Evolutionary conservation across 1,284 basidiomycete genomes (phyloP), one percentile per base, ranked within the genome.

Genomic region (Marasmius tenuissimus): DNA sequence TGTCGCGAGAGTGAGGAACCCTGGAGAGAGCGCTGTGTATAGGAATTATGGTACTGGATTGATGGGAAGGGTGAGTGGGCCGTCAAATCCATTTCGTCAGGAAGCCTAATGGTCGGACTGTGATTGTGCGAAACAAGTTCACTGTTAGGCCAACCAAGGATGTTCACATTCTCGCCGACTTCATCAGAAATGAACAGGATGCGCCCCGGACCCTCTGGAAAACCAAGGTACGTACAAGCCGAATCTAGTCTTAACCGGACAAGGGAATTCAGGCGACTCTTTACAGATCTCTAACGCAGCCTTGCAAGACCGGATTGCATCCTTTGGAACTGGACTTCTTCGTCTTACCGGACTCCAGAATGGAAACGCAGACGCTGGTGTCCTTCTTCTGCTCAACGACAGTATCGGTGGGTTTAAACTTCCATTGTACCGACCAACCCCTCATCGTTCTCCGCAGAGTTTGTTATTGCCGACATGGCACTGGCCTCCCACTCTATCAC

Each of bases 31-130:
- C 68, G 88, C 92, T 1, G 78, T 91, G 7, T 92, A 92, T 72
- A 85, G 91, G 69, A 93, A 93, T 76, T 93, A 93, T 79, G 82
- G 86, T 10, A 92, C 90, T 27, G 91, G 91, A 5, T 78, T 91
- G 61, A 83, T 90, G 82, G 89, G 88, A 61, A 82, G 89, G 75
- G 91, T 90, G 72, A 69, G 84, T 79, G 48, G 27, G 27, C 27
- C 27, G 27, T 27, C 27, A 27, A 27, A 27, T 27, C 27, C 27
- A 27, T 27, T 27, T 27, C 27, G 27, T 27, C 27, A 4, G 4
- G 27, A 27, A 4, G 27, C 2, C 27, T 27, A 27, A 27, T 2
- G 27, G 27, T 40, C 22, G 39, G 12, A 11, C 60, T 60, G n/a
- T 56, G 6, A 33, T 37, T 38, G 34, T 20, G 27, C 16, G 35